Evolutionary conservation across 1,139 yeast species (phyloP), one percentile per base, ranked within the genome.

Genomic region (Hanseniaspora sp.): DNA sequence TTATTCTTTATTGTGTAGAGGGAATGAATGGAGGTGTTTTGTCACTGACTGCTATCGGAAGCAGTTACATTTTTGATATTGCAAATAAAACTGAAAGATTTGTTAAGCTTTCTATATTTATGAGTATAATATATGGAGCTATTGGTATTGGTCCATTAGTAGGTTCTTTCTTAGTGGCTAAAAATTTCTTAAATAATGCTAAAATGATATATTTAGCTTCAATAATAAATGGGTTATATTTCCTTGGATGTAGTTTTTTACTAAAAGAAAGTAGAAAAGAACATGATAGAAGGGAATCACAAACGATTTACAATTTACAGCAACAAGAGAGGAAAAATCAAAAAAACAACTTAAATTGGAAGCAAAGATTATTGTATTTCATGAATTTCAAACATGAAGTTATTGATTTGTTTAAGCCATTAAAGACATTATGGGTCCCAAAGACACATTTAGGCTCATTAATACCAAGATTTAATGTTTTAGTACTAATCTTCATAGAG

Each of bases 61-160:
- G 76, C 60, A 77, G 83, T 57, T 81, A 81, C 61, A 67, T 80
- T 30, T 69, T 77, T 30, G 86, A 81, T 64, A 74, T 80, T 29
- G 77, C 75, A 12, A 75, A 72, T 28, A 72, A 78, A 1, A 68
- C 68, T 29, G 70, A 75, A 46, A 65, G 85, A 56, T 72, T 77
- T 23, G 72, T 72, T 53, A 67, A 74, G 1, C 40, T 54, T 8
- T 49, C 54, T 2, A 62, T 74, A n/a, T 66, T 75, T 33, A 68
- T 73, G 59, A 81, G 84, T 7, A 66, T 73, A 23, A 62, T 80
- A 53, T 79, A 75, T 58, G 67, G 72, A 3, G 80, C 83, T 0
- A 65, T 75, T 56, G 76, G 80, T 1, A 33, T 73, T 7, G 85
- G 86, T 1, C 86, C 87, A 0, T 55, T 78, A 37, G 55, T 72